Evolutionary conservation across 768 basidiomycete species (phyloP).

Genomic region (Kwoniella sp.): DNA sequence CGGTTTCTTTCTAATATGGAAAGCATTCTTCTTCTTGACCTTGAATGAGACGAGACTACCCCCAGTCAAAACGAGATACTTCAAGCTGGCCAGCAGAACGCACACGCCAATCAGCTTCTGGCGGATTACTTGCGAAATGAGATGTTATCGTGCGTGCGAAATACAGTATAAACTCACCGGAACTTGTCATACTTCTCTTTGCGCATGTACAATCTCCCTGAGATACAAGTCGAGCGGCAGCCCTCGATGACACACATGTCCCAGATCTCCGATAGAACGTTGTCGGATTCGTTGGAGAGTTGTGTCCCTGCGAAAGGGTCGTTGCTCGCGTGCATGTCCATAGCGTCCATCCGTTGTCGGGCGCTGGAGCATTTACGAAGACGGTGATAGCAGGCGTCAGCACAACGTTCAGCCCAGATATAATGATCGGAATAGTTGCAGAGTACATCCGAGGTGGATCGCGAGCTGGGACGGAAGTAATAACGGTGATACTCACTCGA

Average conservation of each 20-base stretch:
- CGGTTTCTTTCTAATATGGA: conserved; percentile 63
- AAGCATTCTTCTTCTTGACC: conserved; percentile 63
- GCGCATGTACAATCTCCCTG: conserved; percentile 73
- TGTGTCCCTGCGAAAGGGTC: conserved; percentile 36
- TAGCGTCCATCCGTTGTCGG: conserved; percentile 48
- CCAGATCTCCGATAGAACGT: conserved; percentile 67
- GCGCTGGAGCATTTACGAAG: conserved; percentile 28
- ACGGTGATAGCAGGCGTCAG: not conserved
- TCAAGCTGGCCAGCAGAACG: conserved; percentile 61
- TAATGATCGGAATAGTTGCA: no score
- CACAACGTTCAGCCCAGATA: not conserved
- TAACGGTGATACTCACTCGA: conserved; percentile 64
- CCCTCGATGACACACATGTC: conserved; percentile 84
- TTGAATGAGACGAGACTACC: conserved; percentile 75
- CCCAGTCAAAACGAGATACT: conserved; percentile 71
- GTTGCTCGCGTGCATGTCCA: conserved; percentile 17
- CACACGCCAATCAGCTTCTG: not conserved
- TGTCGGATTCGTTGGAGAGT: conserved; percentile 30
- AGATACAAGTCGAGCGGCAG: conserved; percentile 73
- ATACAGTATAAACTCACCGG: conserved; percentile 63
- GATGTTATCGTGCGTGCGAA: not conserved
- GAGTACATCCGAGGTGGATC: no score
- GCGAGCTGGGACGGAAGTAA: not conserved
- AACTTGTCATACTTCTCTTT: conserved; percentile 74
- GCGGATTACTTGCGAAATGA: no score